Percentiles rank a stretch among this genome's conserved stretches.
phyloP scores from a whole-genome alignment of 2,329 filamentous ascomycete species.

The Aureobasidium vineae region DNA sequence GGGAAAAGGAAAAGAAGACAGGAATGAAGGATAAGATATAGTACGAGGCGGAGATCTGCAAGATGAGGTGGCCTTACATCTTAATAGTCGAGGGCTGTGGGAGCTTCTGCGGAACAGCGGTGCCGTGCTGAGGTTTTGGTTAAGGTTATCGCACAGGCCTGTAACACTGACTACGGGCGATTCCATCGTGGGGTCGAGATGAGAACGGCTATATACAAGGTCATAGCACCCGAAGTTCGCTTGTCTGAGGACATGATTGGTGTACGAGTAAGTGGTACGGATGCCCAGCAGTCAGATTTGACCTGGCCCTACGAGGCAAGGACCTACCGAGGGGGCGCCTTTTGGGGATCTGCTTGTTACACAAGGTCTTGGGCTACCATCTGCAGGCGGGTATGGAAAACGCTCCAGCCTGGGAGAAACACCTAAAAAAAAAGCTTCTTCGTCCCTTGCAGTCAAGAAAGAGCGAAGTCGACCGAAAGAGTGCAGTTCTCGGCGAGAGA shows the following conservation, averaged over 20 bases:
- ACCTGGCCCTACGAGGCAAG: slow-evolving; percentile 15
- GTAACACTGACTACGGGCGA: slow-evolving; percentile 11
- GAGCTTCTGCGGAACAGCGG: background rate
- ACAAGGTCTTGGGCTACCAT: background rate
- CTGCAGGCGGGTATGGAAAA: slow-evolving; percentile 5
- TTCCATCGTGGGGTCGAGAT: slow-evolving; percentile 7
- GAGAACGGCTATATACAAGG: slow-evolving; percentile 18
- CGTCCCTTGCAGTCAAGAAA: background rate
- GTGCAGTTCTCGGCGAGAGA: slow-evolving; percentile 10
- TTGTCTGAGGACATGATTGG: slow-evolving; percentile 11
- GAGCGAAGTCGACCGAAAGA: background rate
- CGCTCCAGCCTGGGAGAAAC: slow-evolving; percentile 1
- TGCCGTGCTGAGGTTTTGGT: slow-evolving; percentile 13
- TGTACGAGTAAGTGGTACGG: background rate
- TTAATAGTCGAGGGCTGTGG: background rate
- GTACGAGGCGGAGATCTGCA: background rate
- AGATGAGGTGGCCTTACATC: slow-evolving; percentile 13
- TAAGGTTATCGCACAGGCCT: slow-evolving; percentile 20
- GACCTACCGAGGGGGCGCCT: background rate
- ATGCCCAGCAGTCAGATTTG: slow-evolving; percentile 3
- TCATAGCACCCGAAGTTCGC: slow-evolving; percentile 9
- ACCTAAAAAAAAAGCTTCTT: background rate
- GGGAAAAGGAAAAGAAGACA: background rate
- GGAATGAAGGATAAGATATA: slow-evolving; percentile 1
- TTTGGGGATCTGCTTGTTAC: slow-evolving; percentile 21